phyloP scores from a whole-genome alignment of 108 stramenopile species.

The Fragilaria radians region DNA sequence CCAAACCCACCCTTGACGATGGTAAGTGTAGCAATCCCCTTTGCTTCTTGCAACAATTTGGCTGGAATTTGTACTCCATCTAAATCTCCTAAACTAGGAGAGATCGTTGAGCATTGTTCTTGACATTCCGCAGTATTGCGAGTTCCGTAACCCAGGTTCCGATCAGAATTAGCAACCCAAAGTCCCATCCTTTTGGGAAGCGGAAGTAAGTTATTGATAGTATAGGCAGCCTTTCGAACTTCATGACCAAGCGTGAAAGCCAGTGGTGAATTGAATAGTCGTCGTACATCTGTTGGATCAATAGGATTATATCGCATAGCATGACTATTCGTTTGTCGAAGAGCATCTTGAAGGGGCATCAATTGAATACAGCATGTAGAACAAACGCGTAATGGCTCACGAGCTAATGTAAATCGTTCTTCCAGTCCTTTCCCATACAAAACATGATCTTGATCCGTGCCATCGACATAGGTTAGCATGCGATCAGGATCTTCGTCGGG shows the following conservation, averaged over 20 bases:
- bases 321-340: slow-evolving; percentile 60
- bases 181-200: slow-evolving; percentile 35
- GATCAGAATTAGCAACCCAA: slow-evolving; percentile 6
- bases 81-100: slow-evolving; percentile 59
- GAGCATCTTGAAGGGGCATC: slow-evolving; percentile 58
- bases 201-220: slow-evolving; percentile 77
- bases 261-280: slow-evolving; percentile 69
- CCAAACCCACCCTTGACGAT: slow-evolving; percentile 79
- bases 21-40: slow-evolving; percentile 77
- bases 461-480: slow-evolving; percentile 39
- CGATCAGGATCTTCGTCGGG: slow-evolving; percentile 62
- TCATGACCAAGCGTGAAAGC: slow-evolving; percentile 89
- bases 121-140: slow-evolving; percentile 29
- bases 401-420: slow-evolving; percentile 43
- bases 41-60: slow-evolving; percentile 56
- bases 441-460: slow-evolving; percentile 24
- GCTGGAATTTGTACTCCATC: slow-evolving; percentile 80
- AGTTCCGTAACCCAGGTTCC: slow-evolving; percentile 19
- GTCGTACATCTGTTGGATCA: slow-evolving; percentile 58
- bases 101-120: slow-evolving; percentile 40
- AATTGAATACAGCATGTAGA: slow-evolving; percentile 41
- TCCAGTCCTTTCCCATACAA: slow-evolving; percentile 71
- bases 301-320: slow-evolving; percentile 82
- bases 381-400: slow-evolving; percentile 65
- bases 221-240: slow-evolving; percentile 84